Conservation (phyloP, 2,329 filamentous ascomycete species). For the Stemphylium beticola region DNA sequence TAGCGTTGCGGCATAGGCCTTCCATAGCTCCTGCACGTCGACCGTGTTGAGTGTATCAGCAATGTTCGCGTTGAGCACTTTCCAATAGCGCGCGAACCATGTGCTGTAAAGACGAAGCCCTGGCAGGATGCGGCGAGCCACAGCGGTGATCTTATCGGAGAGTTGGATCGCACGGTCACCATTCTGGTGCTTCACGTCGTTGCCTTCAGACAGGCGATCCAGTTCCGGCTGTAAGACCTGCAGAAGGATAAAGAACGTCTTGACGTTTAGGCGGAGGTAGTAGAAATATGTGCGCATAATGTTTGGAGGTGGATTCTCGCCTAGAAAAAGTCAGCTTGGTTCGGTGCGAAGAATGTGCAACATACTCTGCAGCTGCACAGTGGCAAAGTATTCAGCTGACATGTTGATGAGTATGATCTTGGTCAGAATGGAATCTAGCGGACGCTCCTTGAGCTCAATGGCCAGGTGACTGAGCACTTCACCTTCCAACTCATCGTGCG, state of each 20-base stretch:
- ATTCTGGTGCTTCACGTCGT: constrained; percentile 55
- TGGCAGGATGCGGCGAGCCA: constrained; percentile 67
- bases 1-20: constrained; percentile 67
- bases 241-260: constrained; percentile 75
- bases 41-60: constrained; percentile 62
- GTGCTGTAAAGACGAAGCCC: constrained; percentile 70
- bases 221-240: constrained; percentile 74
- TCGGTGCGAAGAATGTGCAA: constrained; percentile 23
- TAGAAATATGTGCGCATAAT: constrained; percentile 59
- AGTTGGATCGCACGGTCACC: constrained; percentile 42
- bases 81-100: constrained; percentile 66
- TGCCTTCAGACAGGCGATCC: constrained; percentile 57
- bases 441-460: constrained; percentile 72
- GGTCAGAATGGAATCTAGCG: constrained; percentile 69
- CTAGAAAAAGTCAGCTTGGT: constrained; percentile 23
- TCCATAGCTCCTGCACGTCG: constrained; percentile 68
- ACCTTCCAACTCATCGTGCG: constrained; percentile 80
- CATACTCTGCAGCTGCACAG: constrained; percentile 63
- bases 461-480: constrained; percentile 82
- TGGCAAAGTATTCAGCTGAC: constrained; percentile 77
- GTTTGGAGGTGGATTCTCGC: constrained; percentile 41
- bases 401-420: constrained; percentile 89
- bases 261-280: constrained; percentile 77
- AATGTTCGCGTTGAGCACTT: constrained; percentile 60
- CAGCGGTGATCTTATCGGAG: constrained; percentile 61